Conservation (phyloP, 164 flowering plant species). For the Chloranthus sessilifolius region DNA sequence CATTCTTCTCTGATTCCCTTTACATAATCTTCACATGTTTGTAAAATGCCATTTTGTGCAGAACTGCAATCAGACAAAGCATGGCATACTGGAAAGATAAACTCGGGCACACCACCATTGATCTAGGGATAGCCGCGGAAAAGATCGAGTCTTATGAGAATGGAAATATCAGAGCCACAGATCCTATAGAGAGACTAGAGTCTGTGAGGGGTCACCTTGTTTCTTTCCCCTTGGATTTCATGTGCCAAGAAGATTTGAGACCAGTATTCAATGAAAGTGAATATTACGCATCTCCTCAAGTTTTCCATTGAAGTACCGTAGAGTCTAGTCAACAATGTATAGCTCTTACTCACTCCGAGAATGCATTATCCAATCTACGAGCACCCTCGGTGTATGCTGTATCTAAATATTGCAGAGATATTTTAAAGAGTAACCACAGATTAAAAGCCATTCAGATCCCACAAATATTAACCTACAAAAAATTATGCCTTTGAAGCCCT, state of each 20-base stretch:
- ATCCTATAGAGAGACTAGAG: constrained; percentile 68
- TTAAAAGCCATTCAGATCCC: too few species aligned
- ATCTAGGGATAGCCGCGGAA: constrained; percentile 85
- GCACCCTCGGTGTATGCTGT: neutral
- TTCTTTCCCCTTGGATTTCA: constrained; percentile 85
- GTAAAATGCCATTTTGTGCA: constrained; percentile 20
- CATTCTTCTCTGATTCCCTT: neutral
- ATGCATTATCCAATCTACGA: neutral
- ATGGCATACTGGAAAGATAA: constrained; percentile 66
- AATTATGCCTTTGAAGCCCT: too few species aligned
- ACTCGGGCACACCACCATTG: constrained; percentile 83
- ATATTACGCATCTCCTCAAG: constrained; percentile 85
- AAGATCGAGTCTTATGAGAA: constrained; percentile 60
- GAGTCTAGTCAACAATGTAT: too few species aligned
- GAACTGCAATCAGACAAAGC: constrained; percentile 70
- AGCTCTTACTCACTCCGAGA: neutral
- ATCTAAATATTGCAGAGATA: neutral
- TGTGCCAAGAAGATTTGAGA: constrained; percentile 90
- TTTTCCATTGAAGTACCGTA: constrained; percentile 47
- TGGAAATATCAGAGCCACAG: constrained; percentile 49
- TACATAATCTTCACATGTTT: neutral
- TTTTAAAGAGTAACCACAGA: too few species aligned
- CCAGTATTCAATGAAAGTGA: constrained; percentile 95
- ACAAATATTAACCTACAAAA: too few species aligned
- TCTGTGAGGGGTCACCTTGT: constrained; percentile 83